Evolutionary conservation across 768 basidiomycete species (phyloP).

Genomic region (Pulveroboletus frians): DNA sequence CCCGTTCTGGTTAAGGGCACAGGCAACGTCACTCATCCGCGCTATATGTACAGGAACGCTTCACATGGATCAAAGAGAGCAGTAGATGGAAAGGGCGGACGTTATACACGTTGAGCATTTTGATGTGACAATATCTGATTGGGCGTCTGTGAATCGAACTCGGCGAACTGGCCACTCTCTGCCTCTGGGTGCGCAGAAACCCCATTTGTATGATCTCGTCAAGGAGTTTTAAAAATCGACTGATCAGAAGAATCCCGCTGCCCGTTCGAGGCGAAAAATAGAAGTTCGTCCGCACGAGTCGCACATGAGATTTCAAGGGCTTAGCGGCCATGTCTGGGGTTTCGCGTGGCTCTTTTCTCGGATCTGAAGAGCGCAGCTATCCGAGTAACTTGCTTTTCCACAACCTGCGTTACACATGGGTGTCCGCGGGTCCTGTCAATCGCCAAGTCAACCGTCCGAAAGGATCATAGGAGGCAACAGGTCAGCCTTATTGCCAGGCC

Average conservation of each 20-base stretch:
- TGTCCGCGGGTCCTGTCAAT: constrained; percentile 24
- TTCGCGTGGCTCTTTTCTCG: constrained; percentile 20
- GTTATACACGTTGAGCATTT: constrained; percentile 21
- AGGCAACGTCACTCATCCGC: constrained; percentile 18
- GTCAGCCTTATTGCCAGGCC: constrained; percentile 10
- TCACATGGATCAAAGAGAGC: constrained; percentile 24
- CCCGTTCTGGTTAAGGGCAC: constrained; percentile 16
- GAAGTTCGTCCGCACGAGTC: constrained; percentile 18
- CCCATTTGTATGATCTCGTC: constrained; percentile 24
- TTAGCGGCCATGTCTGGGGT: constrained; percentile 15
- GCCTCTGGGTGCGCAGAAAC: constrained; percentile 18
- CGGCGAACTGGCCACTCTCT: constrained; percentile 17
- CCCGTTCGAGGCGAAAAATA: constrained; percentile 12
- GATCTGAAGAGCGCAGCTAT: constrained; percentile 16
- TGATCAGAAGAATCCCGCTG: constrained; percentile 21
- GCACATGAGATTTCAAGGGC: constrained; percentile 25
- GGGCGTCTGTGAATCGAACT: constrained; percentile 17
- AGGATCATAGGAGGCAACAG: constrained; percentile 16
- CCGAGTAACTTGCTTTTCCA: constrained; percentile 2
- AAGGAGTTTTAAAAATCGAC: constrained; percentile 9
- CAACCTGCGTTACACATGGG: constrained; percentile 11
- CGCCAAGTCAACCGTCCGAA: constrained; percentile 23
- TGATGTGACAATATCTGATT: constrained; percentile 21
- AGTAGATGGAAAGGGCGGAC: constrained; percentile 14
- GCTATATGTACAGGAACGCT: constrained; percentile 20